Conservation (phyloP, 352 stramenopile genomes). For the Phytopythium ostracodes region DNA sequence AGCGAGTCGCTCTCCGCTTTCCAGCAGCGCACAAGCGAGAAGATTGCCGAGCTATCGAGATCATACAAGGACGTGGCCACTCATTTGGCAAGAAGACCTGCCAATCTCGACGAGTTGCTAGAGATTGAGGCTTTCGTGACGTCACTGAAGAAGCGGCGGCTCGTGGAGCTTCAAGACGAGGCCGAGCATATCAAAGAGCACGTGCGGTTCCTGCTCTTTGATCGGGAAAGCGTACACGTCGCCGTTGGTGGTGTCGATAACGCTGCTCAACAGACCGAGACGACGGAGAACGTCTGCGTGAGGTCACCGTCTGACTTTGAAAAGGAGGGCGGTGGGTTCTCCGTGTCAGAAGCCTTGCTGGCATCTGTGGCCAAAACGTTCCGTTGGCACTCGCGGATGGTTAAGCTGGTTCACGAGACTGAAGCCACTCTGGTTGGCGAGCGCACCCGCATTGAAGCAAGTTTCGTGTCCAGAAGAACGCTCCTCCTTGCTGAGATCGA, state of each 20-base stretch:
- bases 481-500: constrained; percentile 73
- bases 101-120: constrained; percentile 73
- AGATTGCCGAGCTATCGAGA: constrained; percentile 54
- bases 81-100: constrained; percentile 49
- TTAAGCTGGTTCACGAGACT: constrained; percentile 45
- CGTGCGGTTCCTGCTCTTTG: constrained; percentile 63
- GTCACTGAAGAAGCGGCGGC: constrained; percentile 32
- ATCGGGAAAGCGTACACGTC: constrained; percentile 38
- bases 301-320: background rate
- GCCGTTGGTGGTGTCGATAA: background rate
- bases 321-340: constrained; percentile 3
- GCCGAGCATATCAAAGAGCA: constrained; percentile 48
- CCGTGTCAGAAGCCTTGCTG: constrained; percentile 39
- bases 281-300: background rate
- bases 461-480: constrained; percentile 65
- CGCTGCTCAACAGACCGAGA: background rate
- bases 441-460: constrained; percentile 57
- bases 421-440: constrained; percentile 54
- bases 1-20: constrained; percentile 41
- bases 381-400: constrained; percentile 58
- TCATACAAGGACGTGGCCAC: constrained; percentile 75
- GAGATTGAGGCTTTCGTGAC: constrained; percentile 56
- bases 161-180: constrained; percentile 45
- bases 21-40: constrained; percentile 36
- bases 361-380: constrained; percentile 61